Conservation (phyloP, 83 land plant species). For the Diphasiastrum complanatum region DNA sequence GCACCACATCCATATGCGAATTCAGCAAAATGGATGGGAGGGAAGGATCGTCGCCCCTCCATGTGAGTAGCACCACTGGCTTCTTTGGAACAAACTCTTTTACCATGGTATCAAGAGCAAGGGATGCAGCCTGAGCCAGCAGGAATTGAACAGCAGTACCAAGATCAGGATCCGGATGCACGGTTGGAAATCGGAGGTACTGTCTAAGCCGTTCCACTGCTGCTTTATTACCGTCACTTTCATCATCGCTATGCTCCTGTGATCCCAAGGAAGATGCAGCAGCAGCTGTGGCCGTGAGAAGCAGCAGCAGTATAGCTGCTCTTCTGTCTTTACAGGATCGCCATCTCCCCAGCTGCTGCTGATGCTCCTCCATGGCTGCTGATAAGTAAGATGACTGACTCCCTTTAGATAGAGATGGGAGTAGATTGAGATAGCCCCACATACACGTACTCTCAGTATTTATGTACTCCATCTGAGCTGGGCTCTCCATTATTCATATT, state of each 20-base stretch:
- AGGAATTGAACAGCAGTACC: constrained; percentile 3
- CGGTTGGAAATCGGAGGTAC: constrained; percentile 39
- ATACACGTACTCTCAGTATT: no score
- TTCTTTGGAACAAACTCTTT: constrained; percentile 50
- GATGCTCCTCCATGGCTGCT: no score
- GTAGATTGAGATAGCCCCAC: no score
- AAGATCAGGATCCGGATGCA: constrained; percentile 19
- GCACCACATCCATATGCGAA: constrained; percentile 87
- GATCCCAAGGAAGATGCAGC: constrained; percentile 4
- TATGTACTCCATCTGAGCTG: no score
- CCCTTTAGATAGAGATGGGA: no score
- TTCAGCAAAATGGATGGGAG: constrained; percentile 76
- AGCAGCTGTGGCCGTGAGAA: constrained; percentile 21
- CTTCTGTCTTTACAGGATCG: no score
- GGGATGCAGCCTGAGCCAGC: neutral
- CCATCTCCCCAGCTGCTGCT: no score
- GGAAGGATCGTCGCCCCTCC: constrained; percentile 58
- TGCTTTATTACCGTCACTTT: constrained; percentile 8
- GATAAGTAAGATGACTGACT: no score
- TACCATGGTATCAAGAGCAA: constrained; percentile 30
- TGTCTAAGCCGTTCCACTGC: constrained; percentile 37
- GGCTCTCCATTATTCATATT: no score
- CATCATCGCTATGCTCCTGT: no score
- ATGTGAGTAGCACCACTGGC: constrained; percentile 62
- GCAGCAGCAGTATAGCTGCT: no score